Conservation (phyloP, 2,329 filamentous ascomycete genomes). For the Fusarium sp. region DNA sequence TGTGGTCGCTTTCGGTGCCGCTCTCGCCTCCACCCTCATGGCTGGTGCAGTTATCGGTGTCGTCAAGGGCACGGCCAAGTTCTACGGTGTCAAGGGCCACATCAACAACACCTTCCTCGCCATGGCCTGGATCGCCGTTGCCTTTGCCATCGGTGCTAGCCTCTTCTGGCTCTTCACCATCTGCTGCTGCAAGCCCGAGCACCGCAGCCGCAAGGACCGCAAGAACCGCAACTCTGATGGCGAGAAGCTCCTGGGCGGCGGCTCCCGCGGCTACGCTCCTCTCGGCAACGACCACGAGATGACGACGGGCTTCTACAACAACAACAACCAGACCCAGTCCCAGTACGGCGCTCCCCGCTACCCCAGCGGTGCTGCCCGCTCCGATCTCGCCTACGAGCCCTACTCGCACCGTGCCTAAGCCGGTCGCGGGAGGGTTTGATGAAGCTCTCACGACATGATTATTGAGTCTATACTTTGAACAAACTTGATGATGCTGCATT, state of each 20-base stretch:
- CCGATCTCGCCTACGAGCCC: conserved; percentile 72
- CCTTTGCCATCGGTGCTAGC: conserved; percentile 78
- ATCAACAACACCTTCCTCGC: conserved; percentile 79
- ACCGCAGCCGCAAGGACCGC: conserved; percentile 48
- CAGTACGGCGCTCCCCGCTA: conserved; percentile 54
- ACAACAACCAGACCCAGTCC: conserved; percentile 46
- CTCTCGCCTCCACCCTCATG: conserved; percentile 80
- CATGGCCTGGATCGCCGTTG: conserved; percentile 82
- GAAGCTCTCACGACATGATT: conserved; percentile 31
- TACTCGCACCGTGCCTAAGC: conserved; percentile 64
- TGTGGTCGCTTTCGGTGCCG: conserved; percentile 68
- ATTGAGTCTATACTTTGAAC: conserved; percentile 30
- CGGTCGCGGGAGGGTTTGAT: neutral
- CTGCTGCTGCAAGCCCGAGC: conserved; percentile 77
- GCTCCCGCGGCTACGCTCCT: conserved; percentile 55
- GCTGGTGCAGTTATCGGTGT: conserved; percentile 74
- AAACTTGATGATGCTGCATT: conserved; percentile 44
- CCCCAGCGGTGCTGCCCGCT: conserved; percentile 56
- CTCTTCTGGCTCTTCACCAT: conserved; percentile 93
- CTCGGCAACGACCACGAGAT: conserved; percentile 51
- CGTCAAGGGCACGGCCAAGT: conserved; percentile 66
- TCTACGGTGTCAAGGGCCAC: conserved; percentile 76
- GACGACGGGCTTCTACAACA: conserved; percentile 54
- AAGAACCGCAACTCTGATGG: conserved; percentile 52
- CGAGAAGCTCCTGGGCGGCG: conserved; percentile 65